Evolutionary conservation across 352 stramenopile species (phyloP).

Genomic region (Phytophthora gonapodyides): DNA sequence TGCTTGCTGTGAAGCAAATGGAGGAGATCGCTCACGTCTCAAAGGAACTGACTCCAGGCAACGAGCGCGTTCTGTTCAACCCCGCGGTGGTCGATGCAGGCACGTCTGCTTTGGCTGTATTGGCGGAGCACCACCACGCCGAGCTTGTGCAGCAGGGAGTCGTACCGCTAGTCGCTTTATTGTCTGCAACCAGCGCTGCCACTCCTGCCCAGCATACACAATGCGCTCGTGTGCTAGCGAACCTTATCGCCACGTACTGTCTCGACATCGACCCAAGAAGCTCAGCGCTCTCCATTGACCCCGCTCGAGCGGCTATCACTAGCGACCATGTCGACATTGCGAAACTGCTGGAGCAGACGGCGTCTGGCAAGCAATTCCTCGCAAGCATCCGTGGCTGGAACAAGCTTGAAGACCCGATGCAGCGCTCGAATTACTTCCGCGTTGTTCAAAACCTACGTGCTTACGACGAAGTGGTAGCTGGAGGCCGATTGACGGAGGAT

Average conservation of each 20-base stretch:
- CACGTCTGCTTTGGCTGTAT: constrained; percentile 64
- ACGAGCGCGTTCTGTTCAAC: constrained; percentile 75
- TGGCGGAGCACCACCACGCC: constrained; percentile 66
- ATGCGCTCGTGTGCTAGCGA: constrained; percentile 79
- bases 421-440: constrained; percentile 80
- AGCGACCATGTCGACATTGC: constrained; percentile 64
- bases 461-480: constrained; percentile 51
- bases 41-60: constrained; percentile 75
- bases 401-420: constrained; percentile 59
- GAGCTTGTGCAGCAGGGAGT: constrained; percentile 70
- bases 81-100: constrained; percentile 72
- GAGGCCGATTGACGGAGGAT: constrained; percentile 39
- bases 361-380: constrained; percentile 50
- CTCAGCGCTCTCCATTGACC: constrained; percentile 30
- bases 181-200: constrained; percentile 41
- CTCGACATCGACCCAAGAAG: constrained; percentile 42
- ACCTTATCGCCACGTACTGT: constrained; percentile 65
- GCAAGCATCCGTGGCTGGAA: constrained; percentile 45
- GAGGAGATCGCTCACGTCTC: constrained; percentile 75
- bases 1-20: constrained; percentile 79
- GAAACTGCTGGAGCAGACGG: constrained; percentile 47
- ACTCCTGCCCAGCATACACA: constrained; percentile 45
- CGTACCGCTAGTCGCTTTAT: constrained; percentile 61
- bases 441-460: constrained; percentile 65
- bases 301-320: constrained; percentile 5